Conservation (phyloP, 2,329 filamentous ascomycete species). For the Talaromyces sp. region DNA sequence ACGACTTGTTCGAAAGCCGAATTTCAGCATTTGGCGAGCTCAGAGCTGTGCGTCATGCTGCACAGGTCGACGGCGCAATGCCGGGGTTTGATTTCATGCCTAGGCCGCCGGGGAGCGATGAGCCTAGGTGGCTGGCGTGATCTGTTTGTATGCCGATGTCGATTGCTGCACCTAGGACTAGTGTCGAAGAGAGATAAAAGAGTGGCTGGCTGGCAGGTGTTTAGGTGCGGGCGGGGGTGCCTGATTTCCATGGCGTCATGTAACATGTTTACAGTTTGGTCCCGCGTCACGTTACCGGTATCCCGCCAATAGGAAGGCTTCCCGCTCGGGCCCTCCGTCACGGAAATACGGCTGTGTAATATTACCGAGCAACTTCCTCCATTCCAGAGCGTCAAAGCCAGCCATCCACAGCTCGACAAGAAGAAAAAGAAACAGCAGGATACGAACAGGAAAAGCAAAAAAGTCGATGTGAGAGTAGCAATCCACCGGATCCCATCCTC, state of each 20-base stretch:
- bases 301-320: not conserved
- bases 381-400: not conserved
- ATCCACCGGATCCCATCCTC: not conserved
- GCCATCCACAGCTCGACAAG: not conserved
- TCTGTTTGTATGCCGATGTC: not conserved
- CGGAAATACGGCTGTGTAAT: not conserved
- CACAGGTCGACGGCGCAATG: not conserved
- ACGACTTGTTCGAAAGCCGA: not conserved
- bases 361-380: not conserved
- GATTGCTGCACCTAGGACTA: not conserved
- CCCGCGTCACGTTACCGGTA: not conserved
- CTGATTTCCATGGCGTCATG: constrained; percentile 13
- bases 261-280: not conserved
- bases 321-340: not conserved
- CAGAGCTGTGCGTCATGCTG: not conserved
- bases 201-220: no score
- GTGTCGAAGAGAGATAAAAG: no score
- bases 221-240: not conserved
- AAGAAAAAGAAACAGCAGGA: not conserved
- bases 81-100: not conserved
- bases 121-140: not conserved
- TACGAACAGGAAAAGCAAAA: not conserved
- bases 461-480: not conserved
- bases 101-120: not conserved
- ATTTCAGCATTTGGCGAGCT: not conserved